Evolutionary conservation across 331 rosid genomes (phyloP).

Genomic region (Prunus yedoensis): DNA sequence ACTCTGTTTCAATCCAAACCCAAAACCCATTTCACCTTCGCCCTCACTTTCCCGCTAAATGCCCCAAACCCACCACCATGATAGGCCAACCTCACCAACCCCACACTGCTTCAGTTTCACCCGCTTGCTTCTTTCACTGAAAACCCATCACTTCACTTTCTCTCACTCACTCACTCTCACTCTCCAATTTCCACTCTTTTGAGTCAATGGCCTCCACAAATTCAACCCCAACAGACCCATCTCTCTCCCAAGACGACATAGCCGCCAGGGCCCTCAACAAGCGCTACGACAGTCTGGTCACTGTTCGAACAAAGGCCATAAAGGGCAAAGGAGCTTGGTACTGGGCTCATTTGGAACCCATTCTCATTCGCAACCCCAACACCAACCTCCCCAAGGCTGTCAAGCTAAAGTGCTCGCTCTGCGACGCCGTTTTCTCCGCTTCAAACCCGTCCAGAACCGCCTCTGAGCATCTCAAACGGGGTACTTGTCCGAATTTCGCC

Average conservation of each 20-base stretch:
- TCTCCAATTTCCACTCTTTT: slow-evolving; percentile 22
- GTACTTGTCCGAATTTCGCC: slow-evolving; percentile 83
- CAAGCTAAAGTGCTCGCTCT: slow-evolving; percentile 77
- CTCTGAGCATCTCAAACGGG: slow-evolving; percentile 87
- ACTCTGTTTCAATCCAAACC: slow-evolving; percentile 25
- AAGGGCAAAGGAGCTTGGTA: slow-evolving; percentile 99
- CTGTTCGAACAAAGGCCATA: slow-evolving; percentile 77
- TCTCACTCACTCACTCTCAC: slow-evolving; percentile 20
- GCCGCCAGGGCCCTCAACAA: slow-evolving; percentile 67
- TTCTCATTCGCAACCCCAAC: slow-evolving; percentile 59
- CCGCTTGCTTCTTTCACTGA: slow-evolving; percentile 31
- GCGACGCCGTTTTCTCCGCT: slow-evolving; percentile 87
- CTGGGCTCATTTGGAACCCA: slow-evolving; percentile 92
- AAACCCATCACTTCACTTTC: slow-evolving; percentile 13
- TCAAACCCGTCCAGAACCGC: slow-evolving; percentile 96
- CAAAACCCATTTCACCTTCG: slow-evolving; percentile 16
- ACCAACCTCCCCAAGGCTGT: slow-evolving; percentile 76
- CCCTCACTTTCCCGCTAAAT: slow-evolving; percentile 41
- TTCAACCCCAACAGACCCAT: slow-evolving; percentile 57
- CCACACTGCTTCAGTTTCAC: too few relatives aligned
- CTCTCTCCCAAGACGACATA: slow-evolving; percentile 46
- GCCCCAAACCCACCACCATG: slow-evolving; percentile 37
- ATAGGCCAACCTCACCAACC: slow-evolving; percentile 23
- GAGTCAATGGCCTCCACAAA: slow-evolving; percentile 56
- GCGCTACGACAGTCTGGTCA: slow-evolving; percentile 72